Base-by-base conservation (phyloP, 306 rosid genomes). In the Trichosanthes cucumerina region DNA sequence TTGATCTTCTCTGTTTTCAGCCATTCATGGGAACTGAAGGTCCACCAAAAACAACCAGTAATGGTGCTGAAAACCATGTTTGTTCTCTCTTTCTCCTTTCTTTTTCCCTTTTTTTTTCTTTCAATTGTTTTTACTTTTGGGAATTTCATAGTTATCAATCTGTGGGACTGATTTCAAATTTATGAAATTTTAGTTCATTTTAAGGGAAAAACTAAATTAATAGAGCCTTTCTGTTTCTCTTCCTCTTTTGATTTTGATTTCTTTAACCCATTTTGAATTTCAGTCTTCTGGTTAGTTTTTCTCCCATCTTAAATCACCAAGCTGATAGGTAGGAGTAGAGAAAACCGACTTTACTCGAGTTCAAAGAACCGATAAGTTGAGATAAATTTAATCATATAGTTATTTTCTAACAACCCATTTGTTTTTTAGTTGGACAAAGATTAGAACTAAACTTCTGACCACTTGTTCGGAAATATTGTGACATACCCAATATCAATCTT, bases 21-120 rank as follows among this genome's bases (percentile, higher is more conserved):
- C 9, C 58, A 43, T 78, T 81, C 78, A 87, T 87, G 90, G 88
- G 82, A 75, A 87, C 86, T 85, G 87, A 83, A 68, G 84, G 60
- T 78, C 84, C 78, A 2, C 43, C 41, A 4, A 5, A 0, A 59
- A 59, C 66, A 5, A 26, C 38, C 19, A 59, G 4, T 13, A 33
- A 26, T 4, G 19, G 36, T 6, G 65, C 34, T 19, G 10, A 11
- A 10, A 3, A 63, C 41, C 54, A 84, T 13, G 89, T 86, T 57
- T 72, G 86, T 82, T 43, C 50, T 66, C 76, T 82, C 82, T 33
- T 34, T 65, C 33, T 24, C 39, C 39, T 59, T 59, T 58, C 1
- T 12, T 24, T 9, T 39, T 39, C 44, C 44, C 44, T 39, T 1
- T 39, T 39, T 38, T 38, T 39, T 5, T 39, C 9, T 58, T 58